A percentile compares a stretch with the other conserved stretches of the same genome.
Evolutionary conservation across 2,329 filamentous ascomycete genomes (phyloP).

Genomic region (Tolypocladium tundrense): DNA sequence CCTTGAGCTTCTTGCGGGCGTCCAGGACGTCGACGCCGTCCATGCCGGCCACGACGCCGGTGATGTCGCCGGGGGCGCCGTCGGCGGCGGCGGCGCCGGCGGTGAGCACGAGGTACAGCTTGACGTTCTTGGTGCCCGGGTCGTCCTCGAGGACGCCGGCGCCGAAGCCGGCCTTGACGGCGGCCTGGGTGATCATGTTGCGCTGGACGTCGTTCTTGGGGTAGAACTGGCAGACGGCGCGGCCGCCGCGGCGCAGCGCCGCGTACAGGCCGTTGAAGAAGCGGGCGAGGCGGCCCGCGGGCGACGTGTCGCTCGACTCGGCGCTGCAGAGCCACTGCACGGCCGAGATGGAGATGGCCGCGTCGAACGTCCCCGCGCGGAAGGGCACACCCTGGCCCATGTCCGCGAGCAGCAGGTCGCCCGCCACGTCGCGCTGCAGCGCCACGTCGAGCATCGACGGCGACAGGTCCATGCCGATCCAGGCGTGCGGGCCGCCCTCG

Average conservation of each 20-base stretch:
- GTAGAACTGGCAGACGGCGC: constrained; percentile 96
- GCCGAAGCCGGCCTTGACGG: constrained; percentile 88
- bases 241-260: constrained; percentile 68
- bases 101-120: constrained; percentile 90
- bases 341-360: constrained; percentile 86
- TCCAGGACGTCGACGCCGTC: constrained; percentile 78
- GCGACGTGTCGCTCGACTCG: constrained; percentile 74
- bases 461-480: constrained; percentile 96
- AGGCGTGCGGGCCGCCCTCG: constrained; percentile 78
- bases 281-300: constrained; percentile 63
- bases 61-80: constrained; percentile 65
- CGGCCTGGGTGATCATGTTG: constrained; percentile 83
- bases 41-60: constrained; percentile 80
- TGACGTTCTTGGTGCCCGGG: constrained; percentile 89
- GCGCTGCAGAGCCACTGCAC: constrained; percentile 99
- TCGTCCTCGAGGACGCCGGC: constrained; percentile 93
- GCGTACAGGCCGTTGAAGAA: constrained; percentile 95
- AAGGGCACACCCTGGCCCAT: constrained; percentile 95
- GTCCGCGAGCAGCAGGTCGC: constrained; percentile 87
- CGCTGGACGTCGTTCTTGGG: constrained; percentile 90
- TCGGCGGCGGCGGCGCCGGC: constrained; percentile 55
- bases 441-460: constrained; percentile 96
- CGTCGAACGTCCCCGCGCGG: constrained; percentile 83
- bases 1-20: constrained; percentile 41
- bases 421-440: constrained; percentile 81